phyloP scores from a whole-genome alignment of 441 rosid species.

The Pelargonium australe region DNA sequence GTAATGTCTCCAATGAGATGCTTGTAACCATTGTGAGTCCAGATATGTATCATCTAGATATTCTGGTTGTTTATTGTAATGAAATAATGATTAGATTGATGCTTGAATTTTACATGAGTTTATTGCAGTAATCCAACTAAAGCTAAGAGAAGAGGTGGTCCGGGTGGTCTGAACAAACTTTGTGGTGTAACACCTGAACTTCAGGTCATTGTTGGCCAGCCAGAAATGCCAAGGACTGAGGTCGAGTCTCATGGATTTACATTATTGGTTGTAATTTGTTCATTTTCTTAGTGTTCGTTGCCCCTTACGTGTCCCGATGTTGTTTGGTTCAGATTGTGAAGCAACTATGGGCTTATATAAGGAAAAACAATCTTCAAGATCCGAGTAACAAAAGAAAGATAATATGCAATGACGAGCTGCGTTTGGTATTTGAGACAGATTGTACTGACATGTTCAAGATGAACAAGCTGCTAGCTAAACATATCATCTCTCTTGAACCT shows the following conservation, averaged over 20 bases:
- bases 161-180: slow-evolving; percentile 86
- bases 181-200: slow-evolving; percentile 90
- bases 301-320: slow-evolving; percentile 12
- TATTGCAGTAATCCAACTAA: slow-evolving; percentile 56
- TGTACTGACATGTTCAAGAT: slow-evolving; percentile 98
- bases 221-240: slow-evolving; percentile 92
- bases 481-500: slow-evolving; percentile 75
- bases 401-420: slow-evolving; percentile 82
- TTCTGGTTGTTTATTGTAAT: too few relatives aligned
- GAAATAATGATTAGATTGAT: too few relatives aligned
- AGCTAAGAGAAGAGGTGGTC: slow-evolving; percentile 80
- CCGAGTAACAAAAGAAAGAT: slow-evolving; percentile 97
- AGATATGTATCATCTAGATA: too few relatives aligned
- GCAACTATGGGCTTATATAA: slow-evolving; percentile 93
- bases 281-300: background rate
- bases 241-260: slow-evolving; percentile 20
- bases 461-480: slow-evolving; percentile 89
- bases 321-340: slow-evolving; percentile 64
- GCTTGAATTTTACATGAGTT: too few relatives aligned
- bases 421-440: slow-evolving; percentile 83
- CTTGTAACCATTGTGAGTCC: too few relatives aligned
- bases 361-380: slow-evolving; percentile 93
- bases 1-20: too few relatives aligned
- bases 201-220: slow-evolving; percentile 82
- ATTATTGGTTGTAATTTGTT: background rate